Evolutionary conservation across 805 yeast species (phyloP).

Genomic region (Lipomyces chichibuensis): DNA sequence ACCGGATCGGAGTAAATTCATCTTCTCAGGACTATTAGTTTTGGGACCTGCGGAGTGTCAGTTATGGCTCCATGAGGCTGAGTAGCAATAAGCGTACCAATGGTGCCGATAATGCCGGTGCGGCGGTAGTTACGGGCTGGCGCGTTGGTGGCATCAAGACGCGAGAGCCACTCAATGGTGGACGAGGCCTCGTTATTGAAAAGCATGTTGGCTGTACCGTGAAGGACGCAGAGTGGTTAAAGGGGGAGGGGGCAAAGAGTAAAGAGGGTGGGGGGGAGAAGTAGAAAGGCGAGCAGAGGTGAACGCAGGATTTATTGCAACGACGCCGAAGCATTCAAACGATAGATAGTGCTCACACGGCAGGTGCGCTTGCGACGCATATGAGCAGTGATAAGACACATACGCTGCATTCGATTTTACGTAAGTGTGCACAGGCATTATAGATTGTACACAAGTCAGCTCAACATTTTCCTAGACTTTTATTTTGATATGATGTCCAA

Average conservation of each 20-base stretch:
- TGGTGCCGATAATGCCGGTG: conserved; percentile 96
- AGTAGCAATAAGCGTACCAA: conserved; percentile 52
- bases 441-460: not conserved
- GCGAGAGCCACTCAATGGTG: conserved; percentile 76
- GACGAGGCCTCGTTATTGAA: conserved; percentile 36
- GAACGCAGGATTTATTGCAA: not conserved
- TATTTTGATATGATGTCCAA: not conserved
- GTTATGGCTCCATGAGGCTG: not conserved
- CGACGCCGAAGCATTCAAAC: not conserved
- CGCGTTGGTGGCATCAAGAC: conserved; percentile 69
- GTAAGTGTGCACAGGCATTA: not conserved
- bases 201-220: conserved; percentile 22
- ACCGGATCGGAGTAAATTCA: conserved; percentile 80
- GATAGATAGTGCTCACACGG: not conserved
- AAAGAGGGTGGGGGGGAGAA: not conserved
- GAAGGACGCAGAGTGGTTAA: not conserved
- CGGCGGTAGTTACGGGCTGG: conserved; percentile 85
- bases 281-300: not conserved
- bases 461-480: not conserved
- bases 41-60: conserved; percentile 63
- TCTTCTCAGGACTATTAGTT: conserved; percentile 84
- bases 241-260: not conserved
- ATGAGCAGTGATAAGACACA: not conserved
- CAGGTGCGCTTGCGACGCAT: not conserved
- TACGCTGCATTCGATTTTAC: not conserved